Conservation (phyloP, 495 filamentous ascomycete genomes). For the Pseudoneurospora amorphoporcata region DNA sequence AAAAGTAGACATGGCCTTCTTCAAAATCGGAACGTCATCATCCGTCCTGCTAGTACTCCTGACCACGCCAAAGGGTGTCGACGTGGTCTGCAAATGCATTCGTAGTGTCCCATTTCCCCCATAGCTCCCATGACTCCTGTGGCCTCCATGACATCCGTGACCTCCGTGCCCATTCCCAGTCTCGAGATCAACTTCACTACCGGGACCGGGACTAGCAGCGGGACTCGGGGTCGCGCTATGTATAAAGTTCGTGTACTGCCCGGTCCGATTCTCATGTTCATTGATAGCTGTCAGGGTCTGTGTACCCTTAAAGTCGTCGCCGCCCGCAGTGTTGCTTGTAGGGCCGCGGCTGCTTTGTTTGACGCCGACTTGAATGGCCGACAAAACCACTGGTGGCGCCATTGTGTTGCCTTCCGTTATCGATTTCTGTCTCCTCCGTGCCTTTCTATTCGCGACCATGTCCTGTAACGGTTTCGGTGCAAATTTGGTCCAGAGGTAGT, state of each 20-base stretch:
- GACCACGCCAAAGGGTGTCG: not conserved
- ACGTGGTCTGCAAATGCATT: not conserved
- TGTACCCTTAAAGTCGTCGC: not conserved
- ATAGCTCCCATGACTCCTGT: not conserved
- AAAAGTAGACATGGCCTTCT: not conserved
- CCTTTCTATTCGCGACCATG: not conserved
- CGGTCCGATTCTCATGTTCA: not conserved
- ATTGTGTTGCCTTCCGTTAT: not conserved
- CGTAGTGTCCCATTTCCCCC: not conserved
- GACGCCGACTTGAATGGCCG: not conserved
- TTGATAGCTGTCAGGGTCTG: not conserved
- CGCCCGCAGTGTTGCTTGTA: not conserved
- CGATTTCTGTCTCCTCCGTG: not conserved
- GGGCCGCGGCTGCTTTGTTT: not conserved
- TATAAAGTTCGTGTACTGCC: not conserved
- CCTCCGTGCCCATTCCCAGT: not conserved
- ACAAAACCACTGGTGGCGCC: not conserved
- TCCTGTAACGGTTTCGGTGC: constrained; percentile 4
- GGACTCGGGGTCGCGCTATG: not conserved
- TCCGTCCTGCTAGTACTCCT: not conserved
- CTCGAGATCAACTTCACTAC: not conserved
- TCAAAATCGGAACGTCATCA: not conserved
- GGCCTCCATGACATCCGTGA: not conserved
- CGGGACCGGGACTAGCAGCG: not conserved
- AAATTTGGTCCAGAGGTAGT: constrained; percentile 10